Conservation (phyloP, 768 basidiomycete genomes). For the Boletales sp. region DNA sequence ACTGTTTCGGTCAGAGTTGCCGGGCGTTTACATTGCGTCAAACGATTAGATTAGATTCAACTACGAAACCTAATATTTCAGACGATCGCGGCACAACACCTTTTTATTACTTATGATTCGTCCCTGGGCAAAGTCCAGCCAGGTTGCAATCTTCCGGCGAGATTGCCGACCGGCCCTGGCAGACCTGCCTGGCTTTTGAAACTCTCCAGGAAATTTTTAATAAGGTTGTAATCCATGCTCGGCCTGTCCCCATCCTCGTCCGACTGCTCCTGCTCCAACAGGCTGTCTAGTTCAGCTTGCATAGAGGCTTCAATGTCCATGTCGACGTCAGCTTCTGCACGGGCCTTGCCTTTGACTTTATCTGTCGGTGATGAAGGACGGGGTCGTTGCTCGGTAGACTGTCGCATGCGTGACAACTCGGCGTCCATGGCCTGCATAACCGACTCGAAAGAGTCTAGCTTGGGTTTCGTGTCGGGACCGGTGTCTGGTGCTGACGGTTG, state of each 20-base stretch:
- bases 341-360: conserved; percentile 44
- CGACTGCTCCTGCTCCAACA: conserved; percentile 52
- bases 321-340: conserved; percentile 42
- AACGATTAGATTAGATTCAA: conserved; percentile 2
- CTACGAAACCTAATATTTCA: background rate
- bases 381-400: conserved; percentile 9
- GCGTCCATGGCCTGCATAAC: conserved; percentile 96
- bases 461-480: conserved; percentile 52
- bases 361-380: conserved; percentile 28
- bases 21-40: too few species aligned
- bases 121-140: conserved; percentile 77
- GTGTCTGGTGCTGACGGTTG: conserved; percentile 31
- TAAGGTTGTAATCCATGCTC: conserved; percentile 82
- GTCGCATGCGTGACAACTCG: conserved; percentile 57
- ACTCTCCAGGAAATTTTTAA: conserved; percentile 96
- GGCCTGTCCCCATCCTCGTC: conserved; percentile 49
- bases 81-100: too few species aligned
- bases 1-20: background rate
- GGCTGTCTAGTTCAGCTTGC: conserved; percentile 78
- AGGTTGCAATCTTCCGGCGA: conserved; percentile 80
- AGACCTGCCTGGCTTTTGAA: conserved; percentile 89
- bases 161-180: conserved; percentile 86
- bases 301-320: conserved; percentile 80
- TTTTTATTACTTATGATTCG: conserved; percentile 36
- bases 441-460: conserved; percentile 88